These are phyloP conservation scores for Plasmodium relictum DNA, from an alignment of 169 alveolate species.

Conservation along the genomic window DNA sequence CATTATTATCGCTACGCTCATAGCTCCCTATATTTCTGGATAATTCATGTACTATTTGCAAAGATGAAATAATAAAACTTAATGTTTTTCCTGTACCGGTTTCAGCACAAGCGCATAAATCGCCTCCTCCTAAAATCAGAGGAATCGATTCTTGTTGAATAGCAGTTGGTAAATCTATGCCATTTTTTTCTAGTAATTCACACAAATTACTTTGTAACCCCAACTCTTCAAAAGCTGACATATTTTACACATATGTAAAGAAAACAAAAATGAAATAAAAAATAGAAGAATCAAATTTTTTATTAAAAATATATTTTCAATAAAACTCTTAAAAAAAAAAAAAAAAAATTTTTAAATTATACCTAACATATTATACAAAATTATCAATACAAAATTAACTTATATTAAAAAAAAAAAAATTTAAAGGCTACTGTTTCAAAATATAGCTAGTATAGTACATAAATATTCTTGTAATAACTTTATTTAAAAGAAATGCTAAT, in stretches of 20 bases:
- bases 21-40: slow-evolving; percentile 61
- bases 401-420: too few relatives aligned
- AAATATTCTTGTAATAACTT: too few relatives aligned
- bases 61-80: slow-evolving; percentile 67
- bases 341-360: too few relatives aligned
- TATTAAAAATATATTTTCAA: too few relatives aligned
- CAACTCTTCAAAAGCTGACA: slow-evolving; percentile 73
- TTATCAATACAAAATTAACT: too few relatives aligned
- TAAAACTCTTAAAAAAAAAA: too few relatives aligned
- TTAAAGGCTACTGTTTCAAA: too few relatives aligned
- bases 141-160: slow-evolving; percentile 90
- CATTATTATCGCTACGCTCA: neutral
- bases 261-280: too few relatives aligned
- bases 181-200: slow-evolving; percentile 63
- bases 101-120: slow-evolving; percentile 77
- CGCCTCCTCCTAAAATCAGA: slow-evolving; percentile 80
- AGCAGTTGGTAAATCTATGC: slow-evolving; percentile 84
- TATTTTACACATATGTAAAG: neutral
- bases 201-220: slow-evolving; percentile 58
- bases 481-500: too few relatives aligned
- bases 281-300: too few relatives aligned
- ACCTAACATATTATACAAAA: too few relatives aligned
- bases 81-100: slow-evolving; percentile 75
- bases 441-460: too few relatives aligned
- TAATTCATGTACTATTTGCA: slow-evolving; percentile 70